These are phyloP conservation scores for Scleroderma citrinum DNA, from an alignment of 768 basidiomycete species.

Conservation along the genomic window DNA sequence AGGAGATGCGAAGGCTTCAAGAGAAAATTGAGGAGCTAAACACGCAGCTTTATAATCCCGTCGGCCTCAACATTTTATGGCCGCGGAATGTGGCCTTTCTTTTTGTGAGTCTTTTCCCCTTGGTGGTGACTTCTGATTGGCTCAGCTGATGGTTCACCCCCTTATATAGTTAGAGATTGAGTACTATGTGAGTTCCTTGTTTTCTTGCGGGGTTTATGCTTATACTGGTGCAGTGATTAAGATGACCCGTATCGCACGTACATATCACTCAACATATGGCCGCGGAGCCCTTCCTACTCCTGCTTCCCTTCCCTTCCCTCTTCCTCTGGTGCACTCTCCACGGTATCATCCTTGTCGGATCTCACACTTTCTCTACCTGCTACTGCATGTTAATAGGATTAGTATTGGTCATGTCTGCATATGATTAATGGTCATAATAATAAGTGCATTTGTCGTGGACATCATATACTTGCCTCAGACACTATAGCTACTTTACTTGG, in stretches of 20 bases:
- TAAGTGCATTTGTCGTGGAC: too few relatives aligned
- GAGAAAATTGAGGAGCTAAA: conserved; percentile 65
- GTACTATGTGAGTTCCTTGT: conserved; percentile 65
- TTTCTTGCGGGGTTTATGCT: background rate
- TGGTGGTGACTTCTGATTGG: background rate
- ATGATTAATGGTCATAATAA: too few relatives aligned
- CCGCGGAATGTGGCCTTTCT: conserved; percentile 83
- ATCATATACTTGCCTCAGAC: too few relatives aligned
- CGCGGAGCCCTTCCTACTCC: background rate
- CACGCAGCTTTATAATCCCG: conserved; percentile 69
- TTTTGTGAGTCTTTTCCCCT: conserved; percentile 72
- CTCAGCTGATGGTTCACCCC: conserved; percentile 2
- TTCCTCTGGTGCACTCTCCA: background rate
- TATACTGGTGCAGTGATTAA: background rate
- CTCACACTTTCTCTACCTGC: too few relatives aligned
- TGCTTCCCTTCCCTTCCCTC: background rate
- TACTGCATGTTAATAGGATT: too few relatives aligned
- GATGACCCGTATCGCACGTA: background rate
- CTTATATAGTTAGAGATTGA: conserved; percentile 81
- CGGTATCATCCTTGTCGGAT: background rate
- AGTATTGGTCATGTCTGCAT: too few relatives aligned
- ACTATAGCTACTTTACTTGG: too few relatives aligned
- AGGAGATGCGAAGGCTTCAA: conserved; percentile 78
- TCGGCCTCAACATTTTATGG: conserved; percentile 82
- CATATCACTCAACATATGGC: background rate